Percentiles rank a stretch among this genome's conserved stretches.
Evolutionary conservation across 352 stramenopile species (phyloP).

Genomic region (Phytophthora hibernalis): DNA sequence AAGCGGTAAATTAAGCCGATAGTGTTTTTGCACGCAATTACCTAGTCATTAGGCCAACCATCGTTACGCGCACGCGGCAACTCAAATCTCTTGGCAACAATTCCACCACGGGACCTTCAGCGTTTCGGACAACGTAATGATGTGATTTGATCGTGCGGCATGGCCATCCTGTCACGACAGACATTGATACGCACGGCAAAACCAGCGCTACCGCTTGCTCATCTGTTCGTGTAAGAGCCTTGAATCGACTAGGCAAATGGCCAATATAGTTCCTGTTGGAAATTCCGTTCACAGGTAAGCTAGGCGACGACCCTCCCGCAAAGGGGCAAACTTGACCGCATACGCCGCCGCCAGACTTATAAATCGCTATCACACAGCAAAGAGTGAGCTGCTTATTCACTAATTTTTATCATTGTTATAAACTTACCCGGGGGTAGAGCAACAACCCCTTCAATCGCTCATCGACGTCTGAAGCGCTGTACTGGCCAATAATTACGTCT

Average conservation of each 20-base stretch:
- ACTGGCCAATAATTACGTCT: neutral
- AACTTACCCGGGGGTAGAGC: neutral
- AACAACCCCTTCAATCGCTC: neutral
- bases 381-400: too few relatives aligned
- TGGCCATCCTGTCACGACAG: constrained; percentile 14
- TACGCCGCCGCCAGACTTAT: neutral
- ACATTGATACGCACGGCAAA: constrained; percentile 9
- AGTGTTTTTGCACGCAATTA: neutral
- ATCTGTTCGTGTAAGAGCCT: neutral
- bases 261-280: constrained; percentile 14
- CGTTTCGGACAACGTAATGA: constrained; percentile 33
- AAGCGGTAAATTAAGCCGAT: constrained; percentile 1
- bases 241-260: neutral
- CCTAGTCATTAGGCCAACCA: neutral
- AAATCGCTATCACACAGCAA: too few relatives aligned
- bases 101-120: constrained; percentile 10
- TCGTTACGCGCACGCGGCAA: neutral
- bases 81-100: constrained; percentile 1
- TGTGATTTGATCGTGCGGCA: constrained; percentile 22
- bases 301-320: neutral
- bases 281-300: neutral
- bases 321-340: neutral
- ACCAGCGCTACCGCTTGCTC: constrained; percentile 9
- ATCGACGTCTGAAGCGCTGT: constrained; percentile 1
- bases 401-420: neutral